phyloP scores from a whole-genome alignment of 768 basidiomycete species.

The Cystofilobasidium capitatum region DNA sequence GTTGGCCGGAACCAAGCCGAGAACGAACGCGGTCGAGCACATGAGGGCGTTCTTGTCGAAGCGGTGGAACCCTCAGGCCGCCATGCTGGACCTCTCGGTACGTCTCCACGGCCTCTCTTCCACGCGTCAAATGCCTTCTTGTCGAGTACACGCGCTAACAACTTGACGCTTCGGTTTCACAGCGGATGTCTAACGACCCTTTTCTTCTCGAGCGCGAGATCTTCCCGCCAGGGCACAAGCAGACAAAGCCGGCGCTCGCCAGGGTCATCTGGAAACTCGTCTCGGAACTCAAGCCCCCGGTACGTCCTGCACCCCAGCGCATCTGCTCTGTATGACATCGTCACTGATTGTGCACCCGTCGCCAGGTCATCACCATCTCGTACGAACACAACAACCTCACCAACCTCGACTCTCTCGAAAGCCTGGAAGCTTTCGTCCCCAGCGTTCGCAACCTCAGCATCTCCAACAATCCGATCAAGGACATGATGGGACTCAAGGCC shows the following conservation, averaged over 20 bases:
- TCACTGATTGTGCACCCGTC: not conserved
- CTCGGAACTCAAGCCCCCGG: conserved; percentile 24
- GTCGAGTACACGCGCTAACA: not conserved
- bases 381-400: conserved; percentile 22
- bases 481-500: conserved; percentile 14
- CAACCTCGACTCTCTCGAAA: conserved; percentile 25
- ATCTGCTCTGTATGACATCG: not conserved
- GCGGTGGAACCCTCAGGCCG: conserved; percentile 12
- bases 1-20: conserved; percentile 15
- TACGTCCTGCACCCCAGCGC: not conserved
- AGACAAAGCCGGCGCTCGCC: conserved; percentile 9
- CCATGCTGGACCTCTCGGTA: conserved; percentile 26
- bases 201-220: conserved; percentile 21
- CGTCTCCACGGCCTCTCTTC: not conserved
- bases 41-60: conserved; percentile 13
- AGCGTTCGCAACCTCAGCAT: conserved; percentile 25
- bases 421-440: conserved; percentile 7
- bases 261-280: conserved; percentile 28
- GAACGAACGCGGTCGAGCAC: conserved; percentile 13
- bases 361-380: conserved; percentile 26
- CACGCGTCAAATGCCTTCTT: not conserved
- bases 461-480: conserved; percentile 19
- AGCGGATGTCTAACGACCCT: conserved; percentile 15
- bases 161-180: not conserved
- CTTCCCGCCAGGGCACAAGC: conserved; percentile 26